Conservation (phyloP, 768 basidiomycete species). For the Boletus rubescentipes region DNA sequence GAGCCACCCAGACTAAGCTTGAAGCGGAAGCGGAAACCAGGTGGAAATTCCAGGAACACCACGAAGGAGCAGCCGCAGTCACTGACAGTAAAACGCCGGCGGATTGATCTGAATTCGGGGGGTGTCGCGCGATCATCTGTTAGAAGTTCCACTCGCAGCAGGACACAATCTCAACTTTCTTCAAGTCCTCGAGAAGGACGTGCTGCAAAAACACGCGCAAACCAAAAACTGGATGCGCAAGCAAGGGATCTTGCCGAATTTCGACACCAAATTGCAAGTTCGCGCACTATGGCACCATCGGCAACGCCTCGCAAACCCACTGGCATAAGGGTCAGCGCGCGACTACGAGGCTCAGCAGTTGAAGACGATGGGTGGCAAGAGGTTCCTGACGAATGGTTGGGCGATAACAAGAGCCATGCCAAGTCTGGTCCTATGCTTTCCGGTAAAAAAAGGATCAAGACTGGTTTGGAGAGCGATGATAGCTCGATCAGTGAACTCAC, state of each 20-base stretch:
- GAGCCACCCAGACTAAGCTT: constrained; percentile 47
- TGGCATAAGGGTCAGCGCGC: constrained; percentile 66
- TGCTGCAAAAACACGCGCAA: constrained; percentile 71
- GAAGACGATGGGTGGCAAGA: constrained; percentile 75
- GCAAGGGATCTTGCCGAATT: constrained; percentile 66
- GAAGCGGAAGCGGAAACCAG: constrained; percentile 43
- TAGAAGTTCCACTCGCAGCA: constrained; percentile 15
- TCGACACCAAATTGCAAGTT: constrained; percentile 43
- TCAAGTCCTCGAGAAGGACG: constrained; percentile 49
- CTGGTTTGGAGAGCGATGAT: constrained; percentile 61
- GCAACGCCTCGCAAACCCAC: constrained; percentile 32
- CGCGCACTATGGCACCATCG: constrained; percentile 14
- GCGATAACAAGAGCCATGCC: constrained; percentile 15
- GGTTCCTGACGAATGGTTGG: constrained; percentile 73
- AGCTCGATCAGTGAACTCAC: constrained; percentile 74
- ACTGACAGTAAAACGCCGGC: constrained; percentile 26
- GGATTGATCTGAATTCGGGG: constrained; percentile 9
- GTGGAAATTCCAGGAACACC: constrained; percentile 13
- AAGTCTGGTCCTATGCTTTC: constrained; percentile 13
- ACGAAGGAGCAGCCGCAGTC: constrained; percentile 23
- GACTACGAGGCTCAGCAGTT: constrained; percentile 52
- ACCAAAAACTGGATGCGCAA: constrained; percentile 64
- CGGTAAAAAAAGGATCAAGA: constrained; percentile 33
- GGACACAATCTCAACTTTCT: constrained; percentile 13
- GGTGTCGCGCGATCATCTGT: constrained; percentile 3